phyloP scores from a whole-genome alignment of 345 rosid species.

The Lepidium sativum region DNA sequence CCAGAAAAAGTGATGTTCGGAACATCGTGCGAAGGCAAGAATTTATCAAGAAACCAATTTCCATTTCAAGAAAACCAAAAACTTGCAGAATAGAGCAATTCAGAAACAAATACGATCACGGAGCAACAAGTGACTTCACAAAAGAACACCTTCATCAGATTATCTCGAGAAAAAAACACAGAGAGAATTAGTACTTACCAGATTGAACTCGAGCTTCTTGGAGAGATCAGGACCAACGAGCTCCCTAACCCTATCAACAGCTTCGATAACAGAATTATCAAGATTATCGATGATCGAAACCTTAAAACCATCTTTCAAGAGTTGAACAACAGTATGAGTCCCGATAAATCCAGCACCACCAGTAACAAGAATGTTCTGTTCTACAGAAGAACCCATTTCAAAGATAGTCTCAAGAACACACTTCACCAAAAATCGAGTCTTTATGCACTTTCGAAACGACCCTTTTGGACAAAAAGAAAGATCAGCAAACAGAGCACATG shows the following conservation, averaged over 20 bases:
- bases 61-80: constrained; percentile 3
- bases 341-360: constrained; percentile 98
- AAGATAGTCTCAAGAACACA: neutral
- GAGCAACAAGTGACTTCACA: neutral
- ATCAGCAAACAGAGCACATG: constrained; percentile 24
- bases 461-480: constrained; percentile 10
- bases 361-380: constrained; percentile 67
- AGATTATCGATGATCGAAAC: constrained; percentile 81
- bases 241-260: constrained; percentile 65
- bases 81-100: neutral
- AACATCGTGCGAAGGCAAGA: neutral
- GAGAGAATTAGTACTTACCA: constrained; percentile 31
- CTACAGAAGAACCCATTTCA: constrained; percentile 33
- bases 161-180: neutral
- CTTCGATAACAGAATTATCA: constrained; percentile 68
- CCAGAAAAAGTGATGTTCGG: neutral
- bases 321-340: constrained; percentile 80
- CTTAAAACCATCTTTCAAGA: constrained; percentile 63
- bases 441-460: neutral
- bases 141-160: neutral
- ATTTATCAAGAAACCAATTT: neutral
- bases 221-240: constrained; percentile 74
- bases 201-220: constrained; percentile 53
- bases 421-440: constrained; percentile 9
- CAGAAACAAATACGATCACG: neutral